Evolutionary conservation across 352 stramenopile genomes (phyloP), one percentile per base, ranked within the genome.

Genomic region (Pythium oligandrum): DNA sequence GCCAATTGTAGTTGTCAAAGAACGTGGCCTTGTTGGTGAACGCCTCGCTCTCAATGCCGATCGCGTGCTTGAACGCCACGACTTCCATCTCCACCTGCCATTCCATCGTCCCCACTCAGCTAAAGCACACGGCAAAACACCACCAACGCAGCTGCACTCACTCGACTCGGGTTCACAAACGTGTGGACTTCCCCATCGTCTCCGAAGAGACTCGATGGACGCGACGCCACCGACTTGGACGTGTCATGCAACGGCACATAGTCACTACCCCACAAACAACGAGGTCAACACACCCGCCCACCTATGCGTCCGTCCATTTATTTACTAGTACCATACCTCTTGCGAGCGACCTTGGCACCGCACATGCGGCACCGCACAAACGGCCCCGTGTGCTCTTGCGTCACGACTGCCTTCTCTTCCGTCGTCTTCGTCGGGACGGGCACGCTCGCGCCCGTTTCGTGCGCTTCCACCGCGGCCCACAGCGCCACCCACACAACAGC

Each of bases 1-100:
- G 76, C 75, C 74, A 94, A 58, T 79, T 91, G 73, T 92, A 94
- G 48, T 78, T 64, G 26, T 90, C 75, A 55, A 94, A 94, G 51
- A 93, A 76, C 51, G 81, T 87, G 47, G 82, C 73, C 33, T 81
- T 81, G 53, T 78, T 88, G 31, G 82, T 86, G 58, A 82, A 90
- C 6, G 57, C 54, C 6, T 92, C 80, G 11, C 70, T 61, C 39
- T 87, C 74, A 42, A 89, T 30, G 17, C 70, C 82, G 6, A 81
- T 40, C 5, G 82, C 70, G 42, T 74, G 60, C 44, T 77, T 75
- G 63, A 94, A 94, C 10, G 75, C 76, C 11, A 75, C 81, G 6
- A 94, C 51, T 50, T 92, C 84, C 59, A 90, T 89, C 53, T 94
- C 81, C 4, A 82, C 64, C 79, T 92, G 57, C 34, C 17, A 26